Evolutionary conservation across 2,329 filamentous ascomycete species (phyloP).

Genomic region (Aspergillus jensenii): DNA sequence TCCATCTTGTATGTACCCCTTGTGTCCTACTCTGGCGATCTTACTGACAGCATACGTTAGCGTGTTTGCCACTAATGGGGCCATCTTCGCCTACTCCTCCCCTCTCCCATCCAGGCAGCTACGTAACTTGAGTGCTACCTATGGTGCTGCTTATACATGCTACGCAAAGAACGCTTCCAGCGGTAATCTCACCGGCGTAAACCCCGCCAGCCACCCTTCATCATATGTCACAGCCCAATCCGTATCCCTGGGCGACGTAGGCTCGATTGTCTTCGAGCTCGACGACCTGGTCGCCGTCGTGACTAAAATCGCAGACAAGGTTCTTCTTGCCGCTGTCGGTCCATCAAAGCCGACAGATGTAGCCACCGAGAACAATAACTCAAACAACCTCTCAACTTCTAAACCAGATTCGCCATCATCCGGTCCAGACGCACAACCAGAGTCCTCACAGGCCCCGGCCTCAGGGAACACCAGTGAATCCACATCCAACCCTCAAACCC

Average conservation of each 20-base stretch:
- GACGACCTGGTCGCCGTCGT: constrained; percentile 43
- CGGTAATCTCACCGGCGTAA: constrained; percentile 44
- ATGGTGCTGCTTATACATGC: constrained; percentile 44
- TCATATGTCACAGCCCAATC: constrained; percentile 44
- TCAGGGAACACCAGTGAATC: neutral
- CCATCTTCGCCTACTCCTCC: constrained; percentile 45
- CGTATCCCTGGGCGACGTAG: constrained; percentile 43
- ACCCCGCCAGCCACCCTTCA: constrained; percentile 43
- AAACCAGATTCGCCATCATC: constrained; percentile 5
- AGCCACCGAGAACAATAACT: constrained; percentile 10
- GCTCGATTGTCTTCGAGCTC: constrained; percentile 45
- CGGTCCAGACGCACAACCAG: neutral
- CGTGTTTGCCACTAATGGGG: constrained; percentile 45
- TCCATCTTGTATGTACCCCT: constrained; percentile 38
- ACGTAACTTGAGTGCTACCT: constrained; percentile 43
- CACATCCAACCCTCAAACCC: constrained; percentile 1
- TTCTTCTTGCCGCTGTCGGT: constrained; percentile 43
- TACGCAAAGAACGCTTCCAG: constrained; percentile 42
- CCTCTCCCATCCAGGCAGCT: constrained; percentile 40
- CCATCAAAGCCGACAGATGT: constrained; percentile 30
- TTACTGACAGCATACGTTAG: constrained; percentile 23
- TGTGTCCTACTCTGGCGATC: neutral
- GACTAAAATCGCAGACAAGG: constrained; percentile 43
- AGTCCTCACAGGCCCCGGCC: neutral
- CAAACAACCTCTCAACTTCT: neutral